A percentile compares a stretch with the other conserved stretches of the same genome.
Evolutionary conservation across 208 protist species (phyloP).

Genomic region (Crithidia thermophila): DNA sequence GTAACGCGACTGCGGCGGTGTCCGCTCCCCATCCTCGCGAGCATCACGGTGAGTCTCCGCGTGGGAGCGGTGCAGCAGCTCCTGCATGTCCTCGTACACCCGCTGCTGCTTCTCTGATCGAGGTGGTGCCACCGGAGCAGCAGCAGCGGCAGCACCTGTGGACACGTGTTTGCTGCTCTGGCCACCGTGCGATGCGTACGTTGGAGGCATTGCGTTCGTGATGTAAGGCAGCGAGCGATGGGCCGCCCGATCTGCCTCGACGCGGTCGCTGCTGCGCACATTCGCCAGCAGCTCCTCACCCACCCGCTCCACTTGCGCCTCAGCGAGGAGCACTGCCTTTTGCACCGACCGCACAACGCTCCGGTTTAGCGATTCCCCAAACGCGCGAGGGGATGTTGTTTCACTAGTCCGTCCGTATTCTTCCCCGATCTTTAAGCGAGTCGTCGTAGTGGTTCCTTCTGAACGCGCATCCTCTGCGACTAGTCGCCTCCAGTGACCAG

Average conservation of each 20-base stretch:
- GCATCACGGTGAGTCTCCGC: background rate
- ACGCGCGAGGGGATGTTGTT: too few species aligned
- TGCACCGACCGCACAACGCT: constrained; percentile 48
- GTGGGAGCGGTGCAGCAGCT: constrained; percentile 19
- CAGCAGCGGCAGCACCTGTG: background rate
- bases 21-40: background rate
- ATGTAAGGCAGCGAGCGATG: too few species aligned
- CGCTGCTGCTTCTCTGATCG: constrained; percentile 25
- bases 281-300: constrained; percentile 8
- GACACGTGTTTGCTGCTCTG: background rate
- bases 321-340: constrained; percentile 46
- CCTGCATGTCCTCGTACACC: constrained; percentile 47
- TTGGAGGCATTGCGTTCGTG: too few species aligned
- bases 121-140: background rate
- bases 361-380: too few species aligned
- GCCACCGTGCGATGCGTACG: too few species aligned
- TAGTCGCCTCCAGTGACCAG: too few species aligned
- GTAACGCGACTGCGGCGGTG: background rate
- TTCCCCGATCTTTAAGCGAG: too few species aligned
- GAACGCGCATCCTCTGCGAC: too few species aligned
- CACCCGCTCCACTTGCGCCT: constrained; percentile 51
- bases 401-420: too few species aligned
- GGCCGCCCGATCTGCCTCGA: too few species aligned
- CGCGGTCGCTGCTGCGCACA: too few species aligned
- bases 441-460: too few species aligned